A percentile compares a stretch with the other conserved stretches of the same genome.
Evolutionary conservation across 1,284 basidiomycete genomes (phyloP).

Genomic region (Ganoderma multipileum): DNA sequence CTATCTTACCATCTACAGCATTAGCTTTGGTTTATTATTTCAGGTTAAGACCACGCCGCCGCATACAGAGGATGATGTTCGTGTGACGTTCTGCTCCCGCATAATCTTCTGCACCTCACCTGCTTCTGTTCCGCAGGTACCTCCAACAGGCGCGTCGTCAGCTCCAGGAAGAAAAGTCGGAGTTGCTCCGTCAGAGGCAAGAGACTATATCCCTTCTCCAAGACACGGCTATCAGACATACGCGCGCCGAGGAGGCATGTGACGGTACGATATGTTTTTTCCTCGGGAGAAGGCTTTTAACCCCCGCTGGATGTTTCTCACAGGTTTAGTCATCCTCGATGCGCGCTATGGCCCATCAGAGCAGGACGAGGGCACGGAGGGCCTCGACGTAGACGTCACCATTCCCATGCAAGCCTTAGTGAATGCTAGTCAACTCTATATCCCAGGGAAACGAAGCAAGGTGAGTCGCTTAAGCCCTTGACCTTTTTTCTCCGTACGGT

Average conservation of each 20-base stretch:
- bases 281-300: constrained; percentile 15
- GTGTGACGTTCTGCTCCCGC: constrained; percentile 22
- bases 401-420: constrained; percentile 86
- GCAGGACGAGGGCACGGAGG: constrained; percentile 55
- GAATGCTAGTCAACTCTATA: constrained; percentile 77
- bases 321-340: constrained; percentile 77
- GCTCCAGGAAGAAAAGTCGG: constrained; percentile 64
- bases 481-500: constrained; percentile 6
- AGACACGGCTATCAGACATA: constrained; percentile 53
- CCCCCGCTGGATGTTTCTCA: constrained; percentile 28
- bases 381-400: constrained; percentile 77
- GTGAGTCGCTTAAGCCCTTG: constrained; percentile 43
- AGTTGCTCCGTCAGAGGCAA: constrained; percentile 61
- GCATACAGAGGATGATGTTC: constrained; percentile 40
- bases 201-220: constrained; percentile 54
- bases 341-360: constrained; percentile 72
- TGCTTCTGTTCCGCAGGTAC: constrained; percentile 42
- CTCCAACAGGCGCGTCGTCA: constrained; percentile 57
- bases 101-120: constrained; percentile 11
- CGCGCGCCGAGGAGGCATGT: constrained; percentile 46
- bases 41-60: constrained; percentile 41
- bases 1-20: constrained; percentile 42
- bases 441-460: constrained; percentile 77
- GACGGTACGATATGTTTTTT: constrained; percentile 34
- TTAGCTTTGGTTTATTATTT: constrained; percentile 44